Percentiles rank a stretch among this genome's conserved stretches.
phyloP scores from a whole-genome alignment of 164 flowering plant genomes.

The Akebia trifoliata region DNA sequence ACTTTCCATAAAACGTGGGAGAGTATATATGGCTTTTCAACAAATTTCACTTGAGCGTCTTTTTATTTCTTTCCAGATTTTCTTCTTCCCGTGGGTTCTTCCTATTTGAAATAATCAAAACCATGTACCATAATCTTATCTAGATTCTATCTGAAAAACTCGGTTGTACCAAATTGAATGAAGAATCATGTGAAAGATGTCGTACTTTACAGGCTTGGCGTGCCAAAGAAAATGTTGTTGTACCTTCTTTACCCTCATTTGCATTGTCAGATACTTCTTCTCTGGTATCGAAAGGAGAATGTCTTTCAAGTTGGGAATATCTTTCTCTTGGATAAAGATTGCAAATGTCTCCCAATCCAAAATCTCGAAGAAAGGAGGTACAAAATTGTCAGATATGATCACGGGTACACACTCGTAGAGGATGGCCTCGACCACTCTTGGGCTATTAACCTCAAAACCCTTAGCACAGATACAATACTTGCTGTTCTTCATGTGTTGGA shows the following conservation, averaged over 20 bases:
- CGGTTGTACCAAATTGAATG: conserved; percentile 38
- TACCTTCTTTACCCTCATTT: conserved; percentile 25
- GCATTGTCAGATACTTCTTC: conserved; percentile 26
- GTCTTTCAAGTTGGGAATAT: conserved; percentile 31
- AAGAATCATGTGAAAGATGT: conserved; percentile 34
- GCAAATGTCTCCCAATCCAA: conserved; percentile 34
- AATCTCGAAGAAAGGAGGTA: conserved; percentile 35
- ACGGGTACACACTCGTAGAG: conserved; percentile 39
- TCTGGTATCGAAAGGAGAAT: conserved; percentile 29
- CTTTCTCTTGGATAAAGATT: conserved; percentile 29
- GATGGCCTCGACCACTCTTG: conserved; percentile 37
- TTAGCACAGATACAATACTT: conserved; percentile 38
- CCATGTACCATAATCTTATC: background rate
- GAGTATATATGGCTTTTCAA: too few relatives aligned
- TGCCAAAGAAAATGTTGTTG: conserved; percentile 40
- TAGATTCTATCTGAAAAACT: conserved; percentile 15
- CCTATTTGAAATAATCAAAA: background rate
- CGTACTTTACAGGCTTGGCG: conserved; percentile 28
- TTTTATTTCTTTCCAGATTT: background rate
- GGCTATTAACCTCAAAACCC: conserved; percentile 42
- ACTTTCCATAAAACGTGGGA: too few relatives aligned
- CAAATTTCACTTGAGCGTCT: too few relatives aligned
- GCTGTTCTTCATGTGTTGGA: conserved; percentile 30
- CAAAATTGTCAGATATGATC: conserved; percentile 38
- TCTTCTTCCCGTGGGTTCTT: background rate